A percentile compares a stretch with the other conserved stretches of the same genome.
Conservation (phyloP, 768 basidiomycete genomes). For the Inosperma sp. region DNA sequence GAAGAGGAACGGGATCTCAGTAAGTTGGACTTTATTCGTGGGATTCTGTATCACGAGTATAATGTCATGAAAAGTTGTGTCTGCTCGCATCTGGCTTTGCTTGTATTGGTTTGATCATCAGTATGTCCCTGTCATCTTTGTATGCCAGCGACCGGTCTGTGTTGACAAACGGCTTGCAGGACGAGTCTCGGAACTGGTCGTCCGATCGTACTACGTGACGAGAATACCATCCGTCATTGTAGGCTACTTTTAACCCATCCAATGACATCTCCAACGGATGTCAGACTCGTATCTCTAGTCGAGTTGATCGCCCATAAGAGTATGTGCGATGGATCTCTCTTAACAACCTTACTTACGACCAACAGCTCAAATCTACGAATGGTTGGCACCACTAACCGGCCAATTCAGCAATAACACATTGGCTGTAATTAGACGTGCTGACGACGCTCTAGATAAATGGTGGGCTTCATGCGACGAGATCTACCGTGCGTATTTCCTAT, state of each 20-base stretch:
- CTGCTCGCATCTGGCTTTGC: conserved; percentile 91
- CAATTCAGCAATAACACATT: conserved; percentile 82
- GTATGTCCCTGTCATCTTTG: conserved; percentile 40
- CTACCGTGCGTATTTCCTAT: conserved; percentile 50
- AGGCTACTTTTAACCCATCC: conserved; percentile 76
- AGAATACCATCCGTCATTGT: conserved; percentile 81
- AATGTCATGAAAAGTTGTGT: conserved; percentile 58
- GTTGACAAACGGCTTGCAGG: conserved; percentile 34
- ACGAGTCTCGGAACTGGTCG: conserved; percentile 91
- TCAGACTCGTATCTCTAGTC: conserved; percentile 80
- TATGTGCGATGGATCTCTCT: conserved; percentile 25
- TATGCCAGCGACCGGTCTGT: background rate
- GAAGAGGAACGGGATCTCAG: conserved; percentile 87
- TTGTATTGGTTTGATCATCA: conserved; percentile 97
- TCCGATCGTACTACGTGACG: conserved; percentile 85
- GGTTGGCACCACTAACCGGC: conserved; percentile 78
- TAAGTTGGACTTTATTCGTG: conserved; percentile 30
- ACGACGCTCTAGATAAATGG: conserved; percentile 86
- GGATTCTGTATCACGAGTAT: conserved; percentile 1
- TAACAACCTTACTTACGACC: conserved; percentile 2
- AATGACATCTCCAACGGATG: conserved; percentile 87
- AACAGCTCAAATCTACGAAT: conserved; percentile 89
- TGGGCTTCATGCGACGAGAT: conserved; percentile 84
- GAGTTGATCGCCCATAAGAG: conserved; percentile 92
- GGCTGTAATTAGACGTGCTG: conserved; percentile 83